Evolutionary conservation across 2,329 filamentous ascomycete species (phyloP), one percentile per base, ranked within the genome.

Genomic region (Ascomycota sp.): DNA sequence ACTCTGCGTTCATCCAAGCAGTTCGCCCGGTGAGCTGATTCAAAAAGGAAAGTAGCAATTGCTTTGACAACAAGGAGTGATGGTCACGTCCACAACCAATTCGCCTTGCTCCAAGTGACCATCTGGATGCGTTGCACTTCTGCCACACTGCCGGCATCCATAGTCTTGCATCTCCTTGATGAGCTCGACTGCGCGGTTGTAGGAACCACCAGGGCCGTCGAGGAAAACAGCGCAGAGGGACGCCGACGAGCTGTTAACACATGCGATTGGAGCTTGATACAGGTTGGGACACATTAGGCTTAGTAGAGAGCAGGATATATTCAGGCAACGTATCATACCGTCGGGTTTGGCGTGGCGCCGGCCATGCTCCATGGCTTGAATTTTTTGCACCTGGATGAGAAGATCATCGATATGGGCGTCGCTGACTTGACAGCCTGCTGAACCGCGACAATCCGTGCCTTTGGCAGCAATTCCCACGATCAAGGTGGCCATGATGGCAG

Each of bases 401-500:
- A 38, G 20, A 27, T 23, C 26, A 4, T 17, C 21, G n/a, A 36
- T n/a, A 12, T 35, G 34, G 17, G 37, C 35, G 12, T 35, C 21
- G 25, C 36, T 39, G 25, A 35, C 19, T 9, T 8, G 27, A 30
- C 38, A 40, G 11, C 20, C 28, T 19, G 30, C 35, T 5, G 38
- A 39, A 23, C 33, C 37, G 20, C 35, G 29, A 31, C 38, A 40
- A 30, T 39, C 36, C 19, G 35, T 38, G 20, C 37, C 38, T 2
- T 35, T 32, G 0, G 37, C 34, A 1, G 35, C 27, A n/a, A n/a
- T n/a, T n/a, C n/a, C n/a, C n/a, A n/a, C n/a, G n/a, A n/a, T n/a
- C n/a, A n/a, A n/a, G n/a, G n/a, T n/a, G n/a, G n/a, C n/a, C n/a
- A n/a, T n/a, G n/a, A n/a, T n/a, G n/a, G n/a, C n/a, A n/a, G n/a